Conservation (phyloP, 139 green algal genomes). For the Edaphochlamys debaryana region DNA sequence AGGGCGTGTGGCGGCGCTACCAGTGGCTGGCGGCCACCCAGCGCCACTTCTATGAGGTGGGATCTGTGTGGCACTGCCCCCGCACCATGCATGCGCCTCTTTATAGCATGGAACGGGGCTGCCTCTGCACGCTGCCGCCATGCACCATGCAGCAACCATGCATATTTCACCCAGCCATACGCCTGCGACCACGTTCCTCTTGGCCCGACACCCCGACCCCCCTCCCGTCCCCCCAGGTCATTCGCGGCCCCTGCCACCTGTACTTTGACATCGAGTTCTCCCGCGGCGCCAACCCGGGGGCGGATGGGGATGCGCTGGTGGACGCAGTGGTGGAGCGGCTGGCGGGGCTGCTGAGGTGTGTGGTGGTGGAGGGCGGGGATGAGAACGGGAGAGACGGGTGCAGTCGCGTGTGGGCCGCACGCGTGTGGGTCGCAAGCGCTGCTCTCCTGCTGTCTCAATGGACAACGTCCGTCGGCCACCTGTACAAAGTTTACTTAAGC, state of each 20-base stretch:
- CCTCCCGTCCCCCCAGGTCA: slow-evolving; percentile 45
- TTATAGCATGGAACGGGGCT: neutral
- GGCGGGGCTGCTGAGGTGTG: slow-evolving; percentile 3
- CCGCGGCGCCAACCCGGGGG: slow-evolving; percentile 61
- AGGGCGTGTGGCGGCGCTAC: slow-evolving; percentile 37
- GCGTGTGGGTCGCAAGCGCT: no score
- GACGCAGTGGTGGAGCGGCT: slow-evolving; percentile 62
- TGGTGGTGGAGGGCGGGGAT: neutral
- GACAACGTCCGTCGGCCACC: no score
- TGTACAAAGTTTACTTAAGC: no score
- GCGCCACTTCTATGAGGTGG: slow-evolving; percentile 67
- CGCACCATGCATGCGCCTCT: no score
- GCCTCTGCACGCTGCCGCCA: neutral
- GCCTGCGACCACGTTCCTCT: neutral
- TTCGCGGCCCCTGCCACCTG: slow-evolving; percentile 86
- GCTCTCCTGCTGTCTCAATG: no score
- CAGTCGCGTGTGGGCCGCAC: no score
- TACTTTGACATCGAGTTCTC: slow-evolving; percentile 92
- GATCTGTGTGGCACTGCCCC: neutral
- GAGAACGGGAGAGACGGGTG: neutral
- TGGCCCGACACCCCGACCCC: neutral
- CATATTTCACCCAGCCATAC: neutral
- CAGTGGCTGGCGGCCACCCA: slow-evolving; percentile 1
- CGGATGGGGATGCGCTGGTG: slow-evolving; percentile 71
- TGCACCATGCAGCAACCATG: no score